These are phyloP conservation scores for Ogataea trehaloabstinens DNA, from an alignment of 805 yeast genomes.

Conservation along the genomic window DNA sequence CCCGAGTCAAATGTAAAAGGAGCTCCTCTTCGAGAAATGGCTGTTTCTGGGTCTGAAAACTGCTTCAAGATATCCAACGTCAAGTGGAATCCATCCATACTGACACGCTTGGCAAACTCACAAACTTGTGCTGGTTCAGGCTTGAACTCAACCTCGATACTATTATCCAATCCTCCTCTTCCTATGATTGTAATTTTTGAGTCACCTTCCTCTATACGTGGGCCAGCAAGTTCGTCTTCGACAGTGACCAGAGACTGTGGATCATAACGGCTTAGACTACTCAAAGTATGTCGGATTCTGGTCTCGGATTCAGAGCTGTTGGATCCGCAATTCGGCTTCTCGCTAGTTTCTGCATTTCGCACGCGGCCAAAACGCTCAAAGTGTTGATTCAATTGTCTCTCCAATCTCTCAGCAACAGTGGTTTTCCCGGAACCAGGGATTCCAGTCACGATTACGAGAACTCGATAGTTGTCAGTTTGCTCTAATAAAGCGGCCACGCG, in stretches of 20 bases:
- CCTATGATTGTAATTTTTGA: slow-evolving; percentile 10
- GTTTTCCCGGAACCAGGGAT: slow-evolving; percentile 87
- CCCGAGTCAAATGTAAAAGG: slow-evolving; percentile 79
- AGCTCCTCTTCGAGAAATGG: slow-evolving; percentile 72
- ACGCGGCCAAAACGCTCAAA: slow-evolving; percentile 2
- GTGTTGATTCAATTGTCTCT: slow-evolving; percentile 35
- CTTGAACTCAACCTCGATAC: slow-evolving; percentile 6
- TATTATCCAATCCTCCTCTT: slow-evolving; percentile 8
- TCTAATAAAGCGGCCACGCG: slow-evolving; percentile 2
- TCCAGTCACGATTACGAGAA: slow-evolving; percentile 64
- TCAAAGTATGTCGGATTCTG: neutral
- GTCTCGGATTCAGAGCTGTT: neutral
- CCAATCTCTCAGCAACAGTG: slow-evolving; percentile 54
- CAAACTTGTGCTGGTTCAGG: slow-evolving; percentile 1
- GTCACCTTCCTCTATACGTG: slow-evolving; percentile 2
- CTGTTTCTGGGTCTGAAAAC: slow-evolving; percentile 54
- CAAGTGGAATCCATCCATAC: slow-evolving; percentile 81
- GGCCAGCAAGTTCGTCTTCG: slow-evolving; percentile 10
- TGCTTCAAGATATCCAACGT: slow-evolving; percentile 45
- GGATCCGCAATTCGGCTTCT: neutral
- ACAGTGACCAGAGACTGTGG: slow-evolving; percentile 18
- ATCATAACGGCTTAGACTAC: slow-evolving; percentile 4
- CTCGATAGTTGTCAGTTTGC: slow-evolving; percentile 34
- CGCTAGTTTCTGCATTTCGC: neutral
- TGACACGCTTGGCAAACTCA: slow-evolving; percentile 47